These are phyloP conservation scores for Schwanniomyces polymorphus DNA, from an alignment of 805 yeast species.

Conservation along the genomic window DNA sequence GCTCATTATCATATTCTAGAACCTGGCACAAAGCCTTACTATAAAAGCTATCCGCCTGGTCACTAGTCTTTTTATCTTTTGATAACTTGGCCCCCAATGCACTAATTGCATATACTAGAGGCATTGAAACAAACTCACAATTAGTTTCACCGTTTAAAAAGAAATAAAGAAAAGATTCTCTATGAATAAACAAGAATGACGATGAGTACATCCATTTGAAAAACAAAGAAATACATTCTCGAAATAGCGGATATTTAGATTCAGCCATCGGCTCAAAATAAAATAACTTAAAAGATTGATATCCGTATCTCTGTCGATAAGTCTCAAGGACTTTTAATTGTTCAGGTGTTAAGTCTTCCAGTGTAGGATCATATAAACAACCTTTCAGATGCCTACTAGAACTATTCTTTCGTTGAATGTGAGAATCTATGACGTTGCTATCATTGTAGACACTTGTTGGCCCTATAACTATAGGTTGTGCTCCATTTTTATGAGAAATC, in stretches of 20 bases:
- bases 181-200: conserved; percentile 7
- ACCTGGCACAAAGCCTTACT: conserved; percentile 2
- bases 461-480: conserved; percentile 3
- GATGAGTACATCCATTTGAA: conserved; percentile 9
- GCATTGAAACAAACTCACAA: conserved; percentile 10
- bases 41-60: conserved; percentile 8
- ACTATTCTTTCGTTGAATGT: not conserved
- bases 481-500: conserved; percentile 3
- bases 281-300: not conserved
- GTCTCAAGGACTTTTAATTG: not conserved
- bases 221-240: conserved; percentile 7
- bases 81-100: conserved; percentile 9
- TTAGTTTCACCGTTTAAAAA: conserved; percentile 12
- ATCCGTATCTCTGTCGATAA: not conserved
- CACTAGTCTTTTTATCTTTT: not conserved
- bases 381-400: not conserved
- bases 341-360: not conserved
- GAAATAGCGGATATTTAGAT: conserved; percentile 2
- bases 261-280: conserved; percentile 1
- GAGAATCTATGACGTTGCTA: conserved; percentile 2
- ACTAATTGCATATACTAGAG: conserved; percentile 7
- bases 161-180: conserved; percentile 10
- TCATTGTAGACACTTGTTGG: conserved; percentile 11
- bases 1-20: conserved; percentile 2
- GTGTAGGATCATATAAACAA: not conserved